Percentiles rank a stretch among this genome's conserved stretches.
Conservation (phyloP, 2,329 filamentous ascomycete genomes). For the Scedosporium apiospermum region DNA sequence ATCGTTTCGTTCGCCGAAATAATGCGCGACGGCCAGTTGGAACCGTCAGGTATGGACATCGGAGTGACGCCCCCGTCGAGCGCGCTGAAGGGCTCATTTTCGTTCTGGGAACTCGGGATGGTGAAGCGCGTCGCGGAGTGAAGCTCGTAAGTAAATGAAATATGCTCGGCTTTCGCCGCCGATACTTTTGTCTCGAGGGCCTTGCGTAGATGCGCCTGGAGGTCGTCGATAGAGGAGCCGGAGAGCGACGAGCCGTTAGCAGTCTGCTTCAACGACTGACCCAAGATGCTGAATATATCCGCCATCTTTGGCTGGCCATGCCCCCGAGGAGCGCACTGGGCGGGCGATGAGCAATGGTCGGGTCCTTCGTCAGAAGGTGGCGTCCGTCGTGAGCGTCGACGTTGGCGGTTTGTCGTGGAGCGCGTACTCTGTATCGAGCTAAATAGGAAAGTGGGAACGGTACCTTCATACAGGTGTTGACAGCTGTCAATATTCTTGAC, state of each 20-base stretch:
- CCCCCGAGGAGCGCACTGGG: not conserved
- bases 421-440: too few species aligned
- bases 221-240: constrained; percentile 29
- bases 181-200: constrained; percentile 32
- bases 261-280: not conserved
- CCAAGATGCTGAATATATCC: constrained; percentile 4
- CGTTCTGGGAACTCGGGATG: constrained; percentile 25
- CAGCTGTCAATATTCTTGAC: not conserved
- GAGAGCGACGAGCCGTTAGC: not conserved
- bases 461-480: not conserved
- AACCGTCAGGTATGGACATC: constrained; percentile 11
- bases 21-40: constrained; percentile 21
- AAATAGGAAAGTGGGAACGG: too few species aligned
- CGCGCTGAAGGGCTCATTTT: constrained; percentile 24
- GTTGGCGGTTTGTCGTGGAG: too few species aligned
- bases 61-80: constrained; percentile 12
- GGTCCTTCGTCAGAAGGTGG: not conserved
- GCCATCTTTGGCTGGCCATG: not conserved
- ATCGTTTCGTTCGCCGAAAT: constrained; percentile 36
- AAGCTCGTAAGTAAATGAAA: constrained; percentile 37
- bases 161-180: constrained; percentile 38
- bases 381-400: not conserved
- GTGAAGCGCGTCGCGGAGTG: constrained; percentile 32
- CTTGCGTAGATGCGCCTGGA: constrained; percentile 33
- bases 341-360: not conserved